Percentiles rank a stretch among this genome's conserved stretches.
Conservation (phyloP, 352 stramenopile genomes). For the Phytophthora capsici region DNA sequence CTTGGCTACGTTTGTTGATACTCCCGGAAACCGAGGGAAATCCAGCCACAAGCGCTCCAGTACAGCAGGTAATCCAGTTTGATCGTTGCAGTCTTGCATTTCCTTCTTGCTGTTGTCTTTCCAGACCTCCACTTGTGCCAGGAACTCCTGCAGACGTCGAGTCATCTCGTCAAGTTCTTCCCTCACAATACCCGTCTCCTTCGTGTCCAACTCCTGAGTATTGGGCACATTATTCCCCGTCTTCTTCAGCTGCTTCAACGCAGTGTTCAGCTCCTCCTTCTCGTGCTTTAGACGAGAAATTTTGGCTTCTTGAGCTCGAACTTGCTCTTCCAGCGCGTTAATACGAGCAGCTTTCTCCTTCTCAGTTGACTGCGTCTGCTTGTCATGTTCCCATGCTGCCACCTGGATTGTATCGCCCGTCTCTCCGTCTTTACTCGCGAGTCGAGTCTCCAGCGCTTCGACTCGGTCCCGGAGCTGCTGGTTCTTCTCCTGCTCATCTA, state of each 20-base stretch:
- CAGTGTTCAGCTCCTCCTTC: slow-evolving; percentile 41
- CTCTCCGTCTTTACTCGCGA: slow-evolving; percentile 38
- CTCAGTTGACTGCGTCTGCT: slow-evolving; percentile 24
- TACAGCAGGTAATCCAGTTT: slow-evolving; percentile 38
- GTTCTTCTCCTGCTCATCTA: slow-evolving; percentile 71
- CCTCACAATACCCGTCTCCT: slow-evolving; percentile 26
- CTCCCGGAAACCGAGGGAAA: slow-evolving; percentile 57
- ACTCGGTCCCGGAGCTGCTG: slow-evolving; percentile 60
- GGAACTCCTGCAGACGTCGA: slow-evolving; percentile 51
- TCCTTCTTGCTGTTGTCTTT: slow-evolving; percentile 56
- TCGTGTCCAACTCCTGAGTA: slow-evolving; percentile 7
- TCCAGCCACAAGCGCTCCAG: slow-evolving; percentile 60
- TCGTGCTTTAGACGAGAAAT: slow-evolving; percentile 46
- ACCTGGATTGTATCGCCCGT: slow-evolving; percentile 21
- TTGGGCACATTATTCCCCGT: slow-evolving; percentile 2
- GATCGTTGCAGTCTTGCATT: slow-evolving; percentile 41
- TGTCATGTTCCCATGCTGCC: slow-evolving; percentile 27
- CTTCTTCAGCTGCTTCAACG: slow-evolving; percentile 33
- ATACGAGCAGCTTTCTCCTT: slow-evolving; percentile 33
- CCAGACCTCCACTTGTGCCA: slow-evolving; percentile 57
- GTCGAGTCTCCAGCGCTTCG: slow-evolving; percentile 43
- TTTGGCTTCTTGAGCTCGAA: slow-evolving; percentile 38
- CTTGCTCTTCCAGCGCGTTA: slow-evolving; percentile 37
- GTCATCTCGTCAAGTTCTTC: slow-evolving; percentile 51
- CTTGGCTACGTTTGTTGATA: slow-evolving; percentile 12